Conservation (phyloP, 2,329 filamentous ascomycete species). For the Ophiostoma triangulosporum region DNA sequence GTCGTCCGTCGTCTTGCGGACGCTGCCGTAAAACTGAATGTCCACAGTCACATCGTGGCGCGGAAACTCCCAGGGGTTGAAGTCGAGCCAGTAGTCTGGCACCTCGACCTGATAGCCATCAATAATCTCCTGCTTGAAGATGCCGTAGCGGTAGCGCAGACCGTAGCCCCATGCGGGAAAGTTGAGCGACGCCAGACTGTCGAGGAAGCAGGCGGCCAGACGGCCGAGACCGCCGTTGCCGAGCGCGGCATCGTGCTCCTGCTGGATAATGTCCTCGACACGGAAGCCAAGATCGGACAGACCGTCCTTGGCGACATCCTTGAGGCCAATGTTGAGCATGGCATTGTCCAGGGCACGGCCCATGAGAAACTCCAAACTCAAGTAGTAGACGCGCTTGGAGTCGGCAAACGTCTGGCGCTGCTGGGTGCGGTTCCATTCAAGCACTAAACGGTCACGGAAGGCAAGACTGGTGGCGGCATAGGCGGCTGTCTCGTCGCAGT, state of each 20-base stretch:
- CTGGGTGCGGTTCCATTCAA: constrained; percentile 97
- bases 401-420: constrained; percentile 87
- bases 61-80: constrained; percentile 98
- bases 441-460: constrained; percentile 81
- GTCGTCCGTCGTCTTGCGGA: constrained; percentile 60
- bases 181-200: constrained; percentile 88
- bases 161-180: constrained; percentile 97
- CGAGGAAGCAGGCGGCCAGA: constrained; percentile 90
- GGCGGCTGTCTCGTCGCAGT: constrained; percentile 89
- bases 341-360: constrained; percentile 93
- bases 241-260: constrained; percentile 91
- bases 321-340: constrained; percentile 89
- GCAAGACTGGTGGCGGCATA: constrained; percentile 86
- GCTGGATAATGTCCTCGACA: constrained; percentile 86
- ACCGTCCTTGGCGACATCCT: constrained; percentile 72
- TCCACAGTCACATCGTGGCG: constrained; percentile 91
- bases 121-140: constrained; percentile 99
- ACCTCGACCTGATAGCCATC: constrained; percentile 97
- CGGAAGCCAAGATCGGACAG: constrained; percentile 84
- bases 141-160: constrained; percentile 86
- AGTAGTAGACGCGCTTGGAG: constrained; percentile 89
- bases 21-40: constrained; percentile 89
- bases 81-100: constrained; percentile 97
- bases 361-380: constrained; percentile 97
- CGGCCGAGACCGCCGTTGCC: constrained; percentile 93